Conservation (phyloP, 768 basidiomycete species). For the Heimioporus sp. region DNA sequence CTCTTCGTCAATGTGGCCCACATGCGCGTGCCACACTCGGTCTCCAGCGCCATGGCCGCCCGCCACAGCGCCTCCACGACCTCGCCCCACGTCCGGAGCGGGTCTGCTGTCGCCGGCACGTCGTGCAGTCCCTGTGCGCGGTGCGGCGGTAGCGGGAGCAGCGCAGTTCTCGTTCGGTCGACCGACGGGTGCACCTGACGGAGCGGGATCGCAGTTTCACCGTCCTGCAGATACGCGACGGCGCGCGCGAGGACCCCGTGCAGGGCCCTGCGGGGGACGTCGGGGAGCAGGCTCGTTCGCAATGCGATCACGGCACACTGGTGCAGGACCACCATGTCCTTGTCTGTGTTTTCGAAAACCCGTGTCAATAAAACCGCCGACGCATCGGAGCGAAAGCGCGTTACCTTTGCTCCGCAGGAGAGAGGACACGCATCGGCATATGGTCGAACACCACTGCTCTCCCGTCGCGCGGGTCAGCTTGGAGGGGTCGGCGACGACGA, state of each 20-base stretch:
- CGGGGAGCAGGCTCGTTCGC: slow-evolving; percentile 37
- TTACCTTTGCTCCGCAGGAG: slow-evolving; percentile 17
- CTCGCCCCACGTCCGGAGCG: slow-evolving; percentile 46
- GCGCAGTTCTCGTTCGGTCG: slow-evolving; percentile 1
- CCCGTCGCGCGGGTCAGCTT: slow-evolving; percentile 55
- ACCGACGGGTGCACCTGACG: background rate
- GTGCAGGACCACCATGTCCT: slow-evolving; percentile 13
- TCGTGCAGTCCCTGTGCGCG: slow-evolving; percentile 38
- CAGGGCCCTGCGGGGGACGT: slow-evolving; percentile 25
- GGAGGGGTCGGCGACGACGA: slow-evolving; percentile 44
- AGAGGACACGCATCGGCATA: slow-evolving; percentile 49
- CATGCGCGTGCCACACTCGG: slow-evolving; percentile 13
- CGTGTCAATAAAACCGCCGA: background rate
- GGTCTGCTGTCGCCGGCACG: slow-evolving; percentile 19
- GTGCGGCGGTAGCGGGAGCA: slow-evolving; percentile 31
- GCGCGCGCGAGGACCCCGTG: slow-evolving; percentile 31
- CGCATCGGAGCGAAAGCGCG: background rate
- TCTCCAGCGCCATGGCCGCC: slow-evolving; percentile 17
- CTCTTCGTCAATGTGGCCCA: slow-evolving; percentile 57
- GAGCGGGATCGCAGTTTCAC: slow-evolving; percentile 25
- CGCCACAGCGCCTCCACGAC: slow-evolving; percentile 49
- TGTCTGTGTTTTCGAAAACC: slow-evolving; percentile 11
- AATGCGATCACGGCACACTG: slow-evolving; percentile 32
- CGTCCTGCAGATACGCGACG: slow-evolving; percentile 23
- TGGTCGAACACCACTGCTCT: slow-evolving; percentile 58